Evolutionary conservation across 352 stramenopile genomes (phyloP).

Genomic region (Pythium apleroticum): DNA sequence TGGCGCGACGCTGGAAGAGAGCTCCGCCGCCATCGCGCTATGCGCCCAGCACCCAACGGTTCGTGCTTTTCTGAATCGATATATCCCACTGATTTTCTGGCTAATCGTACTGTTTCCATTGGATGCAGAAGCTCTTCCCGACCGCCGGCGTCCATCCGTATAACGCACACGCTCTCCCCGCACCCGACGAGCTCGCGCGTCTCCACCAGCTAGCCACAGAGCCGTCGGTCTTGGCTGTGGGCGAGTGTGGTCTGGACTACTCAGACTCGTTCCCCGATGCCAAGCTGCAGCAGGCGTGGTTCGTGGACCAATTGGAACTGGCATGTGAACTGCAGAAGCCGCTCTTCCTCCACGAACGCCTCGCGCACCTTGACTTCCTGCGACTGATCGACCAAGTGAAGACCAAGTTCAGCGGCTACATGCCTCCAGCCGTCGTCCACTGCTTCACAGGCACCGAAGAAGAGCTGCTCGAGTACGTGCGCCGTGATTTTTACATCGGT

Average conservation of each 20-base stretch:
- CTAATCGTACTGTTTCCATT: not conserved
- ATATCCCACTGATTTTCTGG: not conserved
- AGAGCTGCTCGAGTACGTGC: constrained; percentile 77
- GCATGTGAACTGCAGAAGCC: constrained; percentile 68
- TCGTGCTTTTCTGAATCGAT: not conserved
- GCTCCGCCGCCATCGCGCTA: constrained; percentile 51
- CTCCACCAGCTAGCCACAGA: constrained; percentile 38
- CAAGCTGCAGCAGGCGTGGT: constrained; percentile 60
- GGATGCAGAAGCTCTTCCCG: constrained; percentile 47
- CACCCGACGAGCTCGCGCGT: constrained; percentile 30
- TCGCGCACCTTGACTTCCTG: constrained; percentile 78
- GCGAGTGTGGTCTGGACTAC: constrained; percentile 84
- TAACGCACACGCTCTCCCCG: constrained; percentile 50
- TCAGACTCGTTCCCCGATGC: constrained; percentile 53
- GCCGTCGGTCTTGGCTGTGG: constrained; percentile 47
- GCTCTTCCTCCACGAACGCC: constrained; percentile 82
- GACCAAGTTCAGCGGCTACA: constrained; percentile 35
- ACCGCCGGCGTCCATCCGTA: constrained; percentile 82
- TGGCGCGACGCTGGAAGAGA: constrained; percentile 70
- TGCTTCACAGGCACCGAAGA: constrained; percentile 87
- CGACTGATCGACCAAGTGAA: constrained; percentile 58
- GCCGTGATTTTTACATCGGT: constrained; percentile 86
- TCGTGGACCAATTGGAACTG: constrained; percentile 58
- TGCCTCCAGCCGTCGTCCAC: constrained; percentile 79
- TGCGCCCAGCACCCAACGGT: constrained; percentile 46